Base-by-base conservation (phyloP, 331 rosid genomes). In the Malus hybrid region DNA sequence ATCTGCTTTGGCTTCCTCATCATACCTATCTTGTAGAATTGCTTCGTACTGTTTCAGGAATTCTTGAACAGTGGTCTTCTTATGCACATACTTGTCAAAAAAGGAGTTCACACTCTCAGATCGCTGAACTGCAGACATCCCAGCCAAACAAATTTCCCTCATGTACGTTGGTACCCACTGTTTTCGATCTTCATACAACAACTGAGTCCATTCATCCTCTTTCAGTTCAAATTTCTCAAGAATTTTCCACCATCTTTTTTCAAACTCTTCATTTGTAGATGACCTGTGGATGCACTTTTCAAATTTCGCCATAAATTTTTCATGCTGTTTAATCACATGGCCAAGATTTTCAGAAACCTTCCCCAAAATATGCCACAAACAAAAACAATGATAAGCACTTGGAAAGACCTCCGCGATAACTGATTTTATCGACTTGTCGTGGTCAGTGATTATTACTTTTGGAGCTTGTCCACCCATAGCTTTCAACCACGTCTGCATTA, bases 1-100 rank as follows among this genome's bases (percentile, higher is more conserved):
- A 86, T 94, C 98, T 79, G 98, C 97, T 77, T 88, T 94, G 18
- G 98, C 98, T 88, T 94, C 98, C 83, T 94, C 98, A 84, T 94
- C 98, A 79, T 88, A 94, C 84, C 97, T 87, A 76, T 94, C 96
- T 76, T 88, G 97, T 73, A 94, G 81, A 75, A 94, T 86, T 74
- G 81, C 46, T 81, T 87, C 96, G 63, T 94, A 91, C 86, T 82
- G 96, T 79, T 82, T 91, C 72, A 91, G 82, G 73, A 91, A 94
- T 70, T 94, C 98, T 79, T 86, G 93, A 29, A 90, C 88, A 74
- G 90, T 72, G 68, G 95, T 94, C 85, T 91, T 94, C 93, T 88
- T 88, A 66, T 91, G 98, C 76, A 94, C 89, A 77, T 88, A 91
- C 81, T 90, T 94, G 78, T 94, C 98, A 71, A 91, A 89, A 82